A percentile compares a stretch with the other conserved stretches of the same genome.
phyloP scores from a whole-genome alignment of 2,329 filamentous ascomycete genomes.

The Pyrenophora teres region DNA sequence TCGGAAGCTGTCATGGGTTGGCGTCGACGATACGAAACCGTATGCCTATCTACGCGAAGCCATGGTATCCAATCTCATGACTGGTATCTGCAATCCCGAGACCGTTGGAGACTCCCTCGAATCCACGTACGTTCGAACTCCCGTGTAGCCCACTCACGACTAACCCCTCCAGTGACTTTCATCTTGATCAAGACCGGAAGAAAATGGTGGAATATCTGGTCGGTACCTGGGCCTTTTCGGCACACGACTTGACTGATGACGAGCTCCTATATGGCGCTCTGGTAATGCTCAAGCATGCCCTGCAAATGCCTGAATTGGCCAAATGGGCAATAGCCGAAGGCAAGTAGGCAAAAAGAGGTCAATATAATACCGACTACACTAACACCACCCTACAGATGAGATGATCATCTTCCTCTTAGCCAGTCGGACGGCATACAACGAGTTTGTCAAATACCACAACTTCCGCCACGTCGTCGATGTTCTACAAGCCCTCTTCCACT shows the following conservation, averaged over 20 bases:
- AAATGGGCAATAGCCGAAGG: constrained; percentile 79
- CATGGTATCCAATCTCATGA: constrained; percentile 92
- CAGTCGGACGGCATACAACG: constrained; percentile 92
- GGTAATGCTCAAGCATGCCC: constrained; percentile 86
- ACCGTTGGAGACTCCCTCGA: constrained; percentile 65
- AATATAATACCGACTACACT: constrained; percentile 13
- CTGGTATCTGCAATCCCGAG: constrained; percentile 78
- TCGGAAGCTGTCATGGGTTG: constrained; percentile 89
- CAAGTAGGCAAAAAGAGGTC: constrained; percentile 53
- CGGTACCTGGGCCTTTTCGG: constrained; percentile 84
- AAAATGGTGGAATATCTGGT: constrained; percentile 70
- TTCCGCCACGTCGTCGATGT: constrained; percentile 98
- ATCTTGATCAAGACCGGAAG: constrained; percentile 68
- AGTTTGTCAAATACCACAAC: constrained; percentile 96
- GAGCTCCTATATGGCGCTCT: constrained; percentile 85
- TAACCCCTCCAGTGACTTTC: constrained; percentile 60
- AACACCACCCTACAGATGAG: constrained; percentile 64
- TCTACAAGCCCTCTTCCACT: constrained; percentile 88
- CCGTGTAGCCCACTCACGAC: constrained; percentile 6
- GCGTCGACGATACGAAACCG: constrained; percentile 80
- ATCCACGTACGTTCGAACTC: constrained; percentile 56
- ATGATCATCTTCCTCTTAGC: constrained; percentile 84
- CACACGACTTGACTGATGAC: constrained; percentile 87
- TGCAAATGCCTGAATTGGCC: constrained; percentile 79
- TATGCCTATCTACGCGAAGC: constrained; percentile 89